Conservation (phyloP, 305 asterid genomes). For the Rubia peregrina region DNA sequence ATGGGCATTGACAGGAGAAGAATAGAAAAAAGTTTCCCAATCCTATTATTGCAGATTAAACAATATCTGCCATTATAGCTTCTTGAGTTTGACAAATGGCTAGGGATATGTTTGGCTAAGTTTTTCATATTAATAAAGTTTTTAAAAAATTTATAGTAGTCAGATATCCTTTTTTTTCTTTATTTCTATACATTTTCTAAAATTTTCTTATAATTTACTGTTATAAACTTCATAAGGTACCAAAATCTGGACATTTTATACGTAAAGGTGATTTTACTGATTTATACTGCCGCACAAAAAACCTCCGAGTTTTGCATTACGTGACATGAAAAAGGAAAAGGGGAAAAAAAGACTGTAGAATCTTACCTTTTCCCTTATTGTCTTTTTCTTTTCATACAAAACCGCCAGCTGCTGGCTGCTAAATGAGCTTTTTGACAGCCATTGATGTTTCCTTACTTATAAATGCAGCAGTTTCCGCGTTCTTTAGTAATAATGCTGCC, state of each 20-base stretch:
- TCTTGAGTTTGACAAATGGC: too few relatives aligned
- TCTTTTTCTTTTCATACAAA: not conserved
- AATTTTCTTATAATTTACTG: too few relatives aligned
- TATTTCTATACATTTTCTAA: too few relatives aligned
- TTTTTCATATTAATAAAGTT: too few relatives aligned
- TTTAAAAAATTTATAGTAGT: too few relatives aligned
- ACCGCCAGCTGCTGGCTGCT: not conserved
- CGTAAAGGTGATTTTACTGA: not conserved
- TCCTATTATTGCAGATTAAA: too few relatives aligned
- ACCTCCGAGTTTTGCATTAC: not conserved
- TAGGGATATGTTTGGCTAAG: too few relatives aligned
- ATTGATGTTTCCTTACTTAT: not conserved
- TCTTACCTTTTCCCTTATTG: not conserved
- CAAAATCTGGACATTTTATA: not conserved
- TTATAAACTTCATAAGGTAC: too few relatives aligned
- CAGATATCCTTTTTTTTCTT: too few relatives aligned
- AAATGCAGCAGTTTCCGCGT: not conserved
- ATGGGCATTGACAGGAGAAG: too few relatives aligned
- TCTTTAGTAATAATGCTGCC: not conserved
- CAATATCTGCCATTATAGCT: too few relatives aligned
- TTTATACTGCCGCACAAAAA: not conserved
- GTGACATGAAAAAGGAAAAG: not conserved
- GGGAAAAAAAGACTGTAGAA: not conserved
- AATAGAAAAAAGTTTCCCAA: too few relatives aligned
- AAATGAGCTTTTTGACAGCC: not conserved